A percentile compares a stretch with the other conserved stretches of the same genome.
phyloP scores from a whole-genome alignment of 1,284 basidiomycete species.

The Tilletia horrida region DNA sequence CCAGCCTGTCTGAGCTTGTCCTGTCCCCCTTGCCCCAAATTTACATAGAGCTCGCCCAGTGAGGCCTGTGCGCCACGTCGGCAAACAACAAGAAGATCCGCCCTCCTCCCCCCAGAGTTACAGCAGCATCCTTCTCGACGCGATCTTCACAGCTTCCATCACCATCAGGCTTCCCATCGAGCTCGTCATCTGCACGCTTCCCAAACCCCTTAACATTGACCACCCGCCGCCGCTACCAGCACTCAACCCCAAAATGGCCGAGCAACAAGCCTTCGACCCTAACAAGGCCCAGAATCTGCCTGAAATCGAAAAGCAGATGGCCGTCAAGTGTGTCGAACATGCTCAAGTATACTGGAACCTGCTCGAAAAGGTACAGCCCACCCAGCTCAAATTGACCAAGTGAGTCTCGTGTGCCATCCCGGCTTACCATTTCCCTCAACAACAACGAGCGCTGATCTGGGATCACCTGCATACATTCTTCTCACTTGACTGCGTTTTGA shows the following conservation, averaged over 20 bases:
- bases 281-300: conserved; percentile 70
- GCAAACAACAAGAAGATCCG: too few relatives aligned
- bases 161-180: not conserved
- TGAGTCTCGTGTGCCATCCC: conserved; percentile 49
- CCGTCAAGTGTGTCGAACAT: conserved; percentile 80
- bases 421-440: conserved; percentile 14
- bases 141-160: too few relatives aligned
- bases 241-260: not conserved
- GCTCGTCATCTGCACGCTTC: not conserved
- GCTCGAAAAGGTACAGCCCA: conserved; percentile 75
- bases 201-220: not conserved
- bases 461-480: too few relatives aligned
- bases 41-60: too few relatives aligned
- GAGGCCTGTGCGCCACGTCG: too few relatives aligned
- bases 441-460: not conserved
- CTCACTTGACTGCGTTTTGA: not conserved
- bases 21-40: too few relatives aligned
- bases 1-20: too few relatives aligned
- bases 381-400: conserved; percentile 76
- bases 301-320: conserved; percentile 94
- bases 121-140: too few relatives aligned
- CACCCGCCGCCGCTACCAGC: too few relatives aligned
- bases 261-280: conserved; percentile 37
- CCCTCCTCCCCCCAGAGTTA: too few relatives aligned
- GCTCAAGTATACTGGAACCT: conserved; percentile 93